phyloP scores from a whole-genome alignment of 306 rosid species.

The Lithocarpus polystachyus region DNA sequence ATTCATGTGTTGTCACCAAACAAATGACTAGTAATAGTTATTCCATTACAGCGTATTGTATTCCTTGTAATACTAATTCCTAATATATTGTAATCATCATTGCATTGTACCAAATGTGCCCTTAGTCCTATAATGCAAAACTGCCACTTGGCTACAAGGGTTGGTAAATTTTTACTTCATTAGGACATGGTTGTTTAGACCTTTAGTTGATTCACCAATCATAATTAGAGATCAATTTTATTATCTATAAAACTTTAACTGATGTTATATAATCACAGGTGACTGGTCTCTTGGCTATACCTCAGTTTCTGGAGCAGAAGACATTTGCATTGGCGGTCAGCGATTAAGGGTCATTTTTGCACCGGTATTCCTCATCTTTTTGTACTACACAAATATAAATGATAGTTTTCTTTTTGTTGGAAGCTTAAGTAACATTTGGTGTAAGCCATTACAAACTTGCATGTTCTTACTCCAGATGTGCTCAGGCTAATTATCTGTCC shows the following conservation, averaged over 20 bases:
- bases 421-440: not conserved
- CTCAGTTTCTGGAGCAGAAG: conserved; percentile 63
- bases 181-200: not conserved
- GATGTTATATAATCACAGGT: conserved; percentile 38
- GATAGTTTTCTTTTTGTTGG: not conserved
- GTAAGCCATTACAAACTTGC: not conserved
- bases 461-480: not conserved
- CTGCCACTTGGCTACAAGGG: not conserved
- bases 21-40: too few species aligned
- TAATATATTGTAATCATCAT: too few species aligned
- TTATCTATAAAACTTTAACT: not conserved
- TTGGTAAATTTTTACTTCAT: not conserved
- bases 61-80: too few species aligned
- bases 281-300: conserved; percentile 76
- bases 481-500: not conserved
- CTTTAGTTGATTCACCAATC: not conserved
- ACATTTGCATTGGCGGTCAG: conserved; percentile 65
- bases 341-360: conserved; percentile 58
- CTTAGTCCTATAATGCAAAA: not conserved
- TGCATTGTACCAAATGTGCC: too few species aligned
- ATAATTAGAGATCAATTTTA: not conserved
- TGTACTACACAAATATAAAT: not conserved
- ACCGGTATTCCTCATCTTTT: conserved; percentile 50
- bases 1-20: too few species aligned
- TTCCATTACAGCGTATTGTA: too few species aligned